These are phyloP conservation scores for Cladosporium phlei DNA, from an alignment of 2,329 filamentous ascomycete species.

Conservation along the genomic window DNA sequence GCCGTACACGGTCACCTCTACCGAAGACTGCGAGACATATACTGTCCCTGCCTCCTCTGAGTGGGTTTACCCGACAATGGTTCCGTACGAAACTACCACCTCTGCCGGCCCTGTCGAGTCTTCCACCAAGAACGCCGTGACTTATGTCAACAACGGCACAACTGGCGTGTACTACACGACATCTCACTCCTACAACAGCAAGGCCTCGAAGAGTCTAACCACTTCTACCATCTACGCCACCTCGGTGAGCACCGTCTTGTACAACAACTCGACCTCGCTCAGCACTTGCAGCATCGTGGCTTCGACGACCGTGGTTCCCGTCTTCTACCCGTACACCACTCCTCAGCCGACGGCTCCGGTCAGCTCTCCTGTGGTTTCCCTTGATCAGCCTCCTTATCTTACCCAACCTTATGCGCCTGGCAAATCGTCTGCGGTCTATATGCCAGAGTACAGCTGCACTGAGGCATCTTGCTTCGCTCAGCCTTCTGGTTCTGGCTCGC, in stretches of 20 bases:
- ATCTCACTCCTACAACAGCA: not conserved
- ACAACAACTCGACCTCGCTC: not conserved
- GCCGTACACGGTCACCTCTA: slow-evolving; percentile 3
- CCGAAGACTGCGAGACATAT: slow-evolving; percentile 11
- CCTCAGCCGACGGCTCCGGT: not conserved
- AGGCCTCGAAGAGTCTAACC: not conserved
- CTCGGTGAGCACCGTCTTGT: not conserved
- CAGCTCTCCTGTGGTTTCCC: not conserved
- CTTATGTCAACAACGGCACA: not conserved
- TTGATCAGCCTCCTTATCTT: not conserved
- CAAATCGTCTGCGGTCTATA: no score
- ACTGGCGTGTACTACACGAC: no score
- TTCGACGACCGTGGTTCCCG: slow-evolving; percentile 6
- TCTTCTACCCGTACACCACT: not conserved
- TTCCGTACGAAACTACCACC: slow-evolving; percentile 1
- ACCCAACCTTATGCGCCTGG: not conserved
- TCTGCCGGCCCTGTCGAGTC: not conserved
- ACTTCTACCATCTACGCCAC: slow-evolving; percentile 8
- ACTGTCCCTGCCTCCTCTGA: slow-evolving; percentile 5
- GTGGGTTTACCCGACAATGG: slow-evolving; percentile 5
- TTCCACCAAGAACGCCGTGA: no score
- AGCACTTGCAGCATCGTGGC: slow-evolving; percentile 2
- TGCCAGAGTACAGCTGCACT: no score
- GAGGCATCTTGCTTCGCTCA: no score
- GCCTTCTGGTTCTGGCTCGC: no score